phyloP scores from a whole-genome alignment of 139 green algal genomes.

The Limnomonas spitsbergensis region DNA sequence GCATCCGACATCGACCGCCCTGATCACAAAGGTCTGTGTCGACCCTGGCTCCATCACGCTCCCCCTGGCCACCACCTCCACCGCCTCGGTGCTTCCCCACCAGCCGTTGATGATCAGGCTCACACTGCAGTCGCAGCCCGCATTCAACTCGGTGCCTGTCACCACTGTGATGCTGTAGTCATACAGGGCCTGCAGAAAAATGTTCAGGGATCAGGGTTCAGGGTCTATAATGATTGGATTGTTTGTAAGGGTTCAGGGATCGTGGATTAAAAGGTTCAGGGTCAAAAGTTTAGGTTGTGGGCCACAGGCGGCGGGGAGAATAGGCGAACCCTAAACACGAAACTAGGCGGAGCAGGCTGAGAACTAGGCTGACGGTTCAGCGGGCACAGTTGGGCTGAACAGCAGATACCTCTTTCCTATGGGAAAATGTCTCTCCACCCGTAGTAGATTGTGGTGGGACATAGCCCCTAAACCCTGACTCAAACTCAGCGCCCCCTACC shows the following conservation, averaged over 20 bases:
- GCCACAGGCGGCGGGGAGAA: too few species aligned
- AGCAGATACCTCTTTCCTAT: too few species aligned
- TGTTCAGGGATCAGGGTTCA: neutral
- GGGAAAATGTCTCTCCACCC: too few species aligned
- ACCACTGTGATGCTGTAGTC: neutral
- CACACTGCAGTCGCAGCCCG: constrained; percentile 14
- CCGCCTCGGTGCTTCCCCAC: constrained; percentile 8
- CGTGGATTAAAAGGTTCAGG: too few species aligned
- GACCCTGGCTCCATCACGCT: neutral
- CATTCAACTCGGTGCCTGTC: neutral
- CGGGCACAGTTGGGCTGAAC: too few species aligned
- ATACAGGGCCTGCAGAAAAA: constrained; percentile 7
- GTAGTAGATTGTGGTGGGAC: too few species aligned
- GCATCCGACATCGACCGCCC: neutral
- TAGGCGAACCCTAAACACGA: too few species aligned
- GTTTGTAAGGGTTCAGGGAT: neutral
- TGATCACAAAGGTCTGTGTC: neutral
- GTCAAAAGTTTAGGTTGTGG: too few species aligned
- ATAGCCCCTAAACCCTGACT: too few species aligned
- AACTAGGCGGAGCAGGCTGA: too few species aligned
- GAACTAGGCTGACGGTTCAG: too few species aligned
- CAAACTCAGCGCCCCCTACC: too few species aligned
- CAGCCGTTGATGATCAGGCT: neutral
- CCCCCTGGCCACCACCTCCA: neutral
- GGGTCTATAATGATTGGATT: neutral